Conservation (phyloP, 1,284 basidiomycete genomes). For the Leccinum fuscescens region DNA sequence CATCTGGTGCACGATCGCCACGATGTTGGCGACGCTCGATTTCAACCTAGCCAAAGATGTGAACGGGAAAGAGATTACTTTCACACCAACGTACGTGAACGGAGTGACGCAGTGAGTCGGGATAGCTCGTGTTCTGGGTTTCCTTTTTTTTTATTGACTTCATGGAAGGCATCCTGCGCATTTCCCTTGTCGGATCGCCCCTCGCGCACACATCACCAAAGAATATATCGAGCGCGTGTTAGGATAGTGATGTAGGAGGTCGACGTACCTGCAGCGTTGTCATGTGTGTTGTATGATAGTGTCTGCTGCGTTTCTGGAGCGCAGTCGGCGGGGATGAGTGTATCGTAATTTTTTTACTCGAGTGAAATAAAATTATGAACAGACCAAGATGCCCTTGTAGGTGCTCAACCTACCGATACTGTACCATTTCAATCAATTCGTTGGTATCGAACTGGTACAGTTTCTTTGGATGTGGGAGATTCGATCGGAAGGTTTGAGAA, state of each 20-base stretch:
- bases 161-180: not conserved
- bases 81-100: conserved; percentile 9
- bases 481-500: too few species aligned
- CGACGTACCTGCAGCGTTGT: not conserved
- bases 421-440: too few species aligned
- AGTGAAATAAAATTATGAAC: too few species aligned
- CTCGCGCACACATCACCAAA: not conserved
- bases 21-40: conserved; percentile 21
- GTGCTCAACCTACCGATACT: too few species aligned
- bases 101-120: conserved; percentile 9
- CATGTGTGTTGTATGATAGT: not conserved
- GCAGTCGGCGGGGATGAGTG: too few species aligned
- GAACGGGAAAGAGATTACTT: conserved; percentile 12
- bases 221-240: not conserved
- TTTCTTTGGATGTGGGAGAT: too few species aligned
- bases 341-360: too few species aligned
- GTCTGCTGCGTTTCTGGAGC: not conserved
- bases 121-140: not conserved
- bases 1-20: conserved; percentile 15
- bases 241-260: not conserved
- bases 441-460: too few species aligned
- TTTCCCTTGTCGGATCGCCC: not conserved
- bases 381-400: too few species aligned
- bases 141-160: not conserved
- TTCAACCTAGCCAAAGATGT: conserved; percentile 11